Evolutionary conservation across 768 basidiomycete species (phyloP).

Genomic region (Hypholoma fasciculare): DNA sequence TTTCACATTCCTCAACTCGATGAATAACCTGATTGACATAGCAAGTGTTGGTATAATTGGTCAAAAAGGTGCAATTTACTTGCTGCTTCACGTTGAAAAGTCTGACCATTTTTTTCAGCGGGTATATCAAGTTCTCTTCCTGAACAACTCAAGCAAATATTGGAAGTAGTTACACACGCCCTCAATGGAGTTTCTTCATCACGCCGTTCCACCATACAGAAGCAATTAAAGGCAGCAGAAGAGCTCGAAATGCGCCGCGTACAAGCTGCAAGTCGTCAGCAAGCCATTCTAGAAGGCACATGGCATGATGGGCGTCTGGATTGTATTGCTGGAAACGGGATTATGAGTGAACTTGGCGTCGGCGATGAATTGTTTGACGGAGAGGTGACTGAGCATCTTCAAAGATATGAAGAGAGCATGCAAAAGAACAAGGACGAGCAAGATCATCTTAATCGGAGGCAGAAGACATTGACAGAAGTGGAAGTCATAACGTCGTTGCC

Average conservation of each 20-base stretch:
- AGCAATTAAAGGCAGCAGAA: conserved; percentile 35
- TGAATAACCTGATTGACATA: conserved; percentile 86
- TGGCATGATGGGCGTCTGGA: conserved; percentile 91
- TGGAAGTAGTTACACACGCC: conserved; percentile 74
- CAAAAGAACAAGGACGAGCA: conserved; percentile 18
- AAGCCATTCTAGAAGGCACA: conserved; percentile 57
- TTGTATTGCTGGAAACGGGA: conserved; percentile 80
- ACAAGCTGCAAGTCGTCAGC: conserved; percentile 37
- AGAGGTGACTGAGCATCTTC: conserved; percentile 14
- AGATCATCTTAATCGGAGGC: conserved; percentile 22
- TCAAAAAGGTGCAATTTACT: conserved; percentile 68
- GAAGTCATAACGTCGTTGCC: conserved; percentile 68
- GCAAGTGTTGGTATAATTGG: conserved; percentile 93
- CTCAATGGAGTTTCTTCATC: conserved; percentile 63
- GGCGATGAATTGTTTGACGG: conserved; percentile 66
- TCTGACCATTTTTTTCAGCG: conserved; percentile 42
- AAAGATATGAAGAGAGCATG: conserved; percentile 3
- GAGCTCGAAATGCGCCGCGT: conserved; percentile 36
- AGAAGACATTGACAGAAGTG: conserved; percentile 41
- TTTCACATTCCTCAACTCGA: conserved; percentile 80
- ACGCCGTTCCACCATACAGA: conserved; percentile 44
- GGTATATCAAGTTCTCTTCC: conserved; percentile 79
- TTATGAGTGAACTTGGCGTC: conserved; percentile 83
- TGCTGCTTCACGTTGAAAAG: neutral
- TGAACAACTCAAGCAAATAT: conserved; percentile 83